A percentile compares a stretch with the other conserved stretches of the same genome.
These are phyloP conservation scores for Coniochaeta sp. DNA, from an alignment of 2,329 filamentous ascomycete genomes.

Conservation along the genomic window DNA sequence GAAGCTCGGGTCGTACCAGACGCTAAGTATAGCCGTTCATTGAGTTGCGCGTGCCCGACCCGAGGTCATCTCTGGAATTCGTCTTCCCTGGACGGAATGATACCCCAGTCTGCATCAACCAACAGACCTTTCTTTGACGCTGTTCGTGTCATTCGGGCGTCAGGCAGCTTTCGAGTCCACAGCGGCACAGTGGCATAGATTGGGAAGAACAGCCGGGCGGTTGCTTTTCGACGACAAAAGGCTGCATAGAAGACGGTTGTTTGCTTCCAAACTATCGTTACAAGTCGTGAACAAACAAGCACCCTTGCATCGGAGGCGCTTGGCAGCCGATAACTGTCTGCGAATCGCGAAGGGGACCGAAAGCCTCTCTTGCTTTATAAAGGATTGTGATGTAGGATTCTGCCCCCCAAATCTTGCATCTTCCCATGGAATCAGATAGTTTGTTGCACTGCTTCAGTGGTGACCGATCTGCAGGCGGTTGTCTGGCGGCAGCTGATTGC, in stretches of 20 bases:
- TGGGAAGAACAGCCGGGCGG: neutral
- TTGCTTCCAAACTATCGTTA: neutral
- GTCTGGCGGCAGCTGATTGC: neutral
- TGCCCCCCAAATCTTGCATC: neutral
- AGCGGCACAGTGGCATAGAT: neutral
- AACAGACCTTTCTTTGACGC: neutral
- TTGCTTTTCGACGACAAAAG: neutral
- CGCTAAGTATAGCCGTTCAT: neutral
- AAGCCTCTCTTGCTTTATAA: neutral
- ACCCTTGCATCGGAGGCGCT: neutral
- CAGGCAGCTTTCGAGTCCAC: neutral
- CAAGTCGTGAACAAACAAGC: neutral
- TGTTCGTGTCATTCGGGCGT: neutral
- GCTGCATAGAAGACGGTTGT: neutral
- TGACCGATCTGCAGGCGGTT: neutral
- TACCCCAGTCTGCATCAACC: neutral
- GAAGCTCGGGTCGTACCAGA: neutral
- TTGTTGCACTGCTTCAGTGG: neutral
- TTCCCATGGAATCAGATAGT: neutral
- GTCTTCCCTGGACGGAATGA: neutral
- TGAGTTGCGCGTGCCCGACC: neutral
- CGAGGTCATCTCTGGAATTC: neutral
- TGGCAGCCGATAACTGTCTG: neutral
- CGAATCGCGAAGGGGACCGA: neutral
- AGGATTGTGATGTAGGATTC: neutral